Evolutionary conservation across 1,139 yeast genomes (phyloP), one percentile per base, ranked within the genome.

Genomic region (Yamadazyma atmosphaerica): DNA sequence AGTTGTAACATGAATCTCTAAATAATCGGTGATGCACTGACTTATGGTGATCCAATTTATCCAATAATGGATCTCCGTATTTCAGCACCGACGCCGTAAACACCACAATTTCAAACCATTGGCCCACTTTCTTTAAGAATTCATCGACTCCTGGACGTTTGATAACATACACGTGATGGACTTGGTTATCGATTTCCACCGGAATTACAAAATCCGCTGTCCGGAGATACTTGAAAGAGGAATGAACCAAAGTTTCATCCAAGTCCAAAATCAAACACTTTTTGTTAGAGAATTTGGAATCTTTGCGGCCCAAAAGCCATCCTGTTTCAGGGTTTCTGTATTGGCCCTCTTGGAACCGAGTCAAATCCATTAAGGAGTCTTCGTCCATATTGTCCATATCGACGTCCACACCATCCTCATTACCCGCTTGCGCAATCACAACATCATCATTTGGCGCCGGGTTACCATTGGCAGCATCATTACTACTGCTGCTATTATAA

Each of bases 71-170:
- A 59, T 92, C 96, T 32, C 98, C 98, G 57, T 92, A 92, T 57
- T 95, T 82, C 52, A 92, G 79, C 13, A 92, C 98, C 28, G 95
- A 84, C 3, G 98, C 98, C 0, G 99, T 92, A 60, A 92, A 92
- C 4, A 92, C 96, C 26, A 94, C 98, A 43, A 92, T 95, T 63
- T 92, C 99, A 58, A 74, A 92, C 56, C 90, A 63, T 58, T 87
- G 75, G 18, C 98, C 96, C 34, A 92, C 96, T 47, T 79, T 75
- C 49, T 68, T 72, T 70, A 92, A 73, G 56, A 94, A 92, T 57
- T 87, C 95, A 61, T 92, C 98, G 36, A 94, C 98, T 1, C 98
- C 98, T 1, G 99, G 99, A 53, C 99, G 78, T 58, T 94, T 92
- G 42, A 90, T 88, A 23, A 92, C 98, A 60, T 89, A 92, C 34